Conservation (phyloP, 805 yeast genomes). For the Yamadazyma sp. region DNA sequence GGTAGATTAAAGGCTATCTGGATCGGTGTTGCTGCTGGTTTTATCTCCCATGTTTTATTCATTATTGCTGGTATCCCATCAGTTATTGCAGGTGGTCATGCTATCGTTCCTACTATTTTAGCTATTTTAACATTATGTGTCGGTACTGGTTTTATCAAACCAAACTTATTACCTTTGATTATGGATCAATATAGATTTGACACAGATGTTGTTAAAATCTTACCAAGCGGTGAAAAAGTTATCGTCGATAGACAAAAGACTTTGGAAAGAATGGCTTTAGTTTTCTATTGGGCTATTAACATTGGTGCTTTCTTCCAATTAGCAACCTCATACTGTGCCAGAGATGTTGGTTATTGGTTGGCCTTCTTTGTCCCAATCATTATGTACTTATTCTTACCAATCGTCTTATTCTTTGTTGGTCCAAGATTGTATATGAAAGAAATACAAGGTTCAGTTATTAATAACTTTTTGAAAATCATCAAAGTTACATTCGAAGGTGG, state of each 20-base stretch:
- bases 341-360: slow-evolving; percentile 52
- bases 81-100: slow-evolving; percentile 32
- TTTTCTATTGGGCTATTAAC: slow-evolving; percentile 55
- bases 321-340: slow-evolving; percentile 50
- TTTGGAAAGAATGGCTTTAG: slow-evolving; percentile 40
- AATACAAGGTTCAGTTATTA: slow-evolving; percentile 48
- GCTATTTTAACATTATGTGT: slow-evolving; percentile 39
- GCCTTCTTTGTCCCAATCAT: slow-evolving; percentile 48
- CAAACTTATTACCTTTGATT: slow-evolving; percentile 48
- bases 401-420: slow-evolving; percentile 24
- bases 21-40: slow-evolving; percentile 47
- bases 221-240: slow-evolving; percentile 62
- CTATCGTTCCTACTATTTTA: slow-evolving; percentile 39
- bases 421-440: slow-evolving; percentile 27
- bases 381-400: slow-evolving; percentile 28
- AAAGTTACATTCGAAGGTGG: slow-evolving; percentile 41
- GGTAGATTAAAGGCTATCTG: slow-evolving; percentile 50
- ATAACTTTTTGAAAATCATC: slow-evolving; percentile 39
- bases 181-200: slow-evolving; percentile 52
- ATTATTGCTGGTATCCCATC: slow-evolving; percentile 47
- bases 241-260: slow-evolving; percentile 48
- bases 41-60: slow-evolving; percentile 45
- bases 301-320: slow-evolving; percentile 53
- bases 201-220: slow-evolving; percentile 55
- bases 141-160: slow-evolving; percentile 55